Base-by-base conservation (phyloP, 2,329 filamentous ascomycete genomes). In the Cordyceps pruinosa region DNA sequence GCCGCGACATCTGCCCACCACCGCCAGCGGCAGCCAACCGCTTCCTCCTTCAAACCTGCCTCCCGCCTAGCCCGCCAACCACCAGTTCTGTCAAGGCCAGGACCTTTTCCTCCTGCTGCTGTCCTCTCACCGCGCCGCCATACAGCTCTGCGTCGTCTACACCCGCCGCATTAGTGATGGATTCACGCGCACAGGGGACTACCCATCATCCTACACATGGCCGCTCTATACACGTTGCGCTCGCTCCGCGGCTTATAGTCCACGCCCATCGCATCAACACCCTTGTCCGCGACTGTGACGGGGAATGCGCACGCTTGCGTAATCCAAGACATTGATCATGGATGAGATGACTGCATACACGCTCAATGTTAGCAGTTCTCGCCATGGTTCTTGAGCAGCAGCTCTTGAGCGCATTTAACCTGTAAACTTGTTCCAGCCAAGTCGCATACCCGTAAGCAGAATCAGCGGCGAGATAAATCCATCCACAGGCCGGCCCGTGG, bases 221-320 rank as follows among this genome's bases (percentile, higher is more conserved):
- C 48, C 26, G 25, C 34, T 13, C 41, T 41, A 19, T 23, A 30
- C 15, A n/a, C 23, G 5, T 23, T 25, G n/a, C 34, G 25, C 35
- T 41, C 35, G 35, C 35, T 41, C 12, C 35, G 35, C 25, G 48
- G 25, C 35, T 41, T 30, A n/a, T 41, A 51, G n/a, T 28, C 17
- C 17, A n/a, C 13, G 12, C 41, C n/a, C 25, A 51, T 15, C 35
- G 23, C 35, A 5, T 50, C 48, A 15, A 50, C 48, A 5, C 34
- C 58, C 61, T 72, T 70, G 57, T 75, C 72, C 2, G 71, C 72
- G 44, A 66, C 69, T 0, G 72, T 73, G 8, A 77, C 71, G 0
- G 75, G 75, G 13, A 77, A 68, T 3, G 72, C 72, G 21, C 72
- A 70, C 44, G 67, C 71, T n/a, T 3, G 72, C 70, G 42, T 68